These are phyloP conservation scores for Mycena maculata DNA, from an alignment of 768 basidiomycete genomes.

Conservation along the genomic window DNA sequence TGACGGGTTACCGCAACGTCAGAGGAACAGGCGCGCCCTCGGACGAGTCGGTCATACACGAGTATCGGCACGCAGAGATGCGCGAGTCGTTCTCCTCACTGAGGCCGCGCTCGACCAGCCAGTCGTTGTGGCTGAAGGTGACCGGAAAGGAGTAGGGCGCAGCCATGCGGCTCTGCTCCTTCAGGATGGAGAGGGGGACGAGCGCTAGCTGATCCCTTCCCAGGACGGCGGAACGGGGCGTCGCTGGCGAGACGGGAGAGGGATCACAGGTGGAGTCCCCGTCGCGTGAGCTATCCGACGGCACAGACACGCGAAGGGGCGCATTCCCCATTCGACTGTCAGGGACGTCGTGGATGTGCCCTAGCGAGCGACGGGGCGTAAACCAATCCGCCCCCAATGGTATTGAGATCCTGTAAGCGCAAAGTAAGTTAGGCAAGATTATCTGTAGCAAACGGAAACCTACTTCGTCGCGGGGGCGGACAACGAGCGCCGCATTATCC, in stretches of 20 bases:
- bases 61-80: constrained; percentile 20
- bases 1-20: constrained; percentile 14
- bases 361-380: constrained; percentile 41
- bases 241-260: constrained; percentile 67
- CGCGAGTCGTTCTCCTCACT: neutral
- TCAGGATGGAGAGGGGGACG: constrained; percentile 33
- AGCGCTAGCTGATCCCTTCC: constrained; percentile 34
- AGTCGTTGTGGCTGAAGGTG: constrained; percentile 19
- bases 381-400: constrained; percentile 28
- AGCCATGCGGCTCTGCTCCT: constrained; percentile 29
- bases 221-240: constrained; percentile 58
- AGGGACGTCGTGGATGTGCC: constrained; percentile 19
- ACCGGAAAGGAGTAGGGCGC: constrained; percentile 10
- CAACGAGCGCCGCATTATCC: constrained; percentile 57
- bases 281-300: constrained; percentile 52
- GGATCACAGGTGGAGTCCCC: constrained; percentile 60
- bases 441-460: constrained; percentile 13
- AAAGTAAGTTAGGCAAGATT: constrained; percentile 13
- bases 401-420: constrained; percentile 15
- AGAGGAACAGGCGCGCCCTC: constrained; percentile 1
- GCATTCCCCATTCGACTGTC: neutral
- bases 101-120: constrained; percentile 2
- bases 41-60: neutral
- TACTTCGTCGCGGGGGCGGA: constrained; percentile 53
- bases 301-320: constrained; percentile 30